Evolutionary conservation across 495 filamentous ascomycete species (phyloP), one percentile per base, ranked within the genome.

Genomic region (Neurospora cerealis): DNA sequence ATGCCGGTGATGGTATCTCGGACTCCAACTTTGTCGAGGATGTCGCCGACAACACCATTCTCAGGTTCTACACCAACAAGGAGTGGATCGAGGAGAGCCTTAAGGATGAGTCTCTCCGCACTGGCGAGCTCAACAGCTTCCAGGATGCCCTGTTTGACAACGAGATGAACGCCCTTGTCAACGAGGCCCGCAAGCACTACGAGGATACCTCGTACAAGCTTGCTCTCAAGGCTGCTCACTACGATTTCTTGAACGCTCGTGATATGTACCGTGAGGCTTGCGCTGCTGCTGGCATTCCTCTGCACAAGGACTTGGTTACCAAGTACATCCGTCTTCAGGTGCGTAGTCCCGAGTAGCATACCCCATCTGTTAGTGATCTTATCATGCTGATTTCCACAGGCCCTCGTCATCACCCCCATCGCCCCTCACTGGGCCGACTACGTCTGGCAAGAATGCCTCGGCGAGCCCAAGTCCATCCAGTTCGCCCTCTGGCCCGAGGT

Each of bases 11-110:
- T 82, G 93, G 93, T 71, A 93, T 98, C 72, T 90, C 94, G 73
- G 96, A 99, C 83, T 95, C 96, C 72, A 99, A 99, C 85, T 97
- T 99, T 77, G 96, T 97, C 76, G 96, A 99, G 84, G 88, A 90
- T 75, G 94, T 97, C 37, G 95, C 95, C 48, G 94, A 97, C 82
- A 92, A 90, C 79, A 95, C 90, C 77, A 96, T 98, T 77, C 87
- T 98, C 73, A 88, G 93, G 77, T 87, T 98, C 39, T 92, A 89
- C 81, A 94, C 90, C 73, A 88, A 98, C 71, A 92, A 92, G 83
- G 91, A 96, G 78, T 98, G 96, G 96, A 93, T 92, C 70, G 93
- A 98, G 83, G 93, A 97, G 79, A 86, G 91, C 76, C 79, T 91
- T 72, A 88, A 90, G 78, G 92, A 96, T 46, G 84, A 89, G 44